These are phyloP conservation scores for Gossypium schwendimanii DNA, from an alignment of 441 rosid species.

Conservation along the genomic window DNA sequence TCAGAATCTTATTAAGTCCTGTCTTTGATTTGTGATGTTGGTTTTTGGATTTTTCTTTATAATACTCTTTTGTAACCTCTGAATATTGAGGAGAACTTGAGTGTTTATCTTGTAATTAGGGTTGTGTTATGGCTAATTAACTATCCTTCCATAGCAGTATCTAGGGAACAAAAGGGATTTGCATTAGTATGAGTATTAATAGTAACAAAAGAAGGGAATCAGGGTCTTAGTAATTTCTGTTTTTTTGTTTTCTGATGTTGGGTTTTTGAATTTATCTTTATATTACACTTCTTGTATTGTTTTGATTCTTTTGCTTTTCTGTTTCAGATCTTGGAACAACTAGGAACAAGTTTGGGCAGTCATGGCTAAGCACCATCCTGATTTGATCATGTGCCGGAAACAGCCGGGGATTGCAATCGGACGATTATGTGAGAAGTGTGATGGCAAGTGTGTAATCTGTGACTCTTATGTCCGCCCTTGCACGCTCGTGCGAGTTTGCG, in stretches of 20 bases:
- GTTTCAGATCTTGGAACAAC: background rate
- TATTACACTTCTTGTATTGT: background rate
- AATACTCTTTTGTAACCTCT: too few species aligned
- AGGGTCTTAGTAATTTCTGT: background rate
- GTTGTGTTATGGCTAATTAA: too few species aligned
- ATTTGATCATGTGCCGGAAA: conserved; percentile 86
- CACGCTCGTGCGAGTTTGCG: conserved; percentile 86
- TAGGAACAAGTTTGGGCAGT: conserved; percentile 6
- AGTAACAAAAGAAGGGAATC: too few species aligned
- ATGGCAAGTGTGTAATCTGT: conserved; percentile 78
- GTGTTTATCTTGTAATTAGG: too few species aligned
- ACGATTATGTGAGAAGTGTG: conserved; percentile 74
- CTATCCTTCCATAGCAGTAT: too few species aligned
- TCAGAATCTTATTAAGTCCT: too few species aligned
- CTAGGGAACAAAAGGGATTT: too few species aligned
- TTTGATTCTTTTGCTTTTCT: background rate
- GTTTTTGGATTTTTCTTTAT: too few species aligned
- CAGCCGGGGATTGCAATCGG: conserved; percentile 93
- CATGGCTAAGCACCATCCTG: conserved; percentile 96
- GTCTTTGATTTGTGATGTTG: too few species aligned
- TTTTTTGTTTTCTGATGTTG: background rate
- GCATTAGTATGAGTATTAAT: too few species aligned
- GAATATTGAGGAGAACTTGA: too few species aligned
- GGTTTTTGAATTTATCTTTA: background rate
- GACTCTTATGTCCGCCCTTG: conserved; percentile 85